These are phyloP conservation scores for Entelexis paramagnoliae DNA, from an alignment of 1,139 yeast species.

Conservation along the genomic window DNA sequence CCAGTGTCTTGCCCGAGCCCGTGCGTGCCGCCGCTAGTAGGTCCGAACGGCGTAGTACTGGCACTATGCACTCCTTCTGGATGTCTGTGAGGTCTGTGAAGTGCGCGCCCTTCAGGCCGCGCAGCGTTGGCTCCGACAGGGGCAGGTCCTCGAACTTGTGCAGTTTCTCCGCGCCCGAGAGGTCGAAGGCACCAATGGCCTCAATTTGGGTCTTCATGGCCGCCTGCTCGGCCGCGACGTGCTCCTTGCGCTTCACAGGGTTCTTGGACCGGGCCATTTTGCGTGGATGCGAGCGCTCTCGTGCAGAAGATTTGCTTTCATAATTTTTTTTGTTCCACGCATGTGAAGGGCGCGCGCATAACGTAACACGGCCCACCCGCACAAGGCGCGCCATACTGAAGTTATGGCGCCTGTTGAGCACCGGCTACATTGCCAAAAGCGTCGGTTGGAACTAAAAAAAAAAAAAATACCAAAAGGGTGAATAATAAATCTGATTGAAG, in stretches of 20 bases:
- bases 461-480: no score
- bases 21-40: constrained; percentile 89
- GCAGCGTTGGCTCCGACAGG: constrained; percentile 50
- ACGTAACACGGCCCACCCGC: not conserved
- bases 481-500: no score
- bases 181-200: constrained; percentile 3
- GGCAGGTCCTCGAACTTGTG: constrained; percentile 51
- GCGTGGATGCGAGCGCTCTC: not conserved
- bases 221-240: constrained; percentile 10
- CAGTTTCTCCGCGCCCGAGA: constrained; percentile 8
- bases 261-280: constrained; percentile 10
- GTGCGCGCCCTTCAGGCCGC: constrained; percentile 58
- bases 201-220: constrained; percentile 12
- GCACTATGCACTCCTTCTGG: constrained; percentile 69
- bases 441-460: no score
- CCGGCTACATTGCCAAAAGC: no score
- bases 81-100: constrained; percentile 75
- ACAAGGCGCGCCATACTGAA: no score
- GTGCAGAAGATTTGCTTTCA: not conserved
- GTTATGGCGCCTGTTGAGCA: no score
- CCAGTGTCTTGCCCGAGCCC: constrained; percentile 93
- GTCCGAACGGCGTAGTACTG: constrained; percentile 71
- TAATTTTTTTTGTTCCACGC: constrained; percentile 8
- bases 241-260: constrained; percentile 17
- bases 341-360: not conserved